Conservation (phyloP, 2,329 filamentous ascomycete species). For the Cladorrhinum sp. region DNA sequence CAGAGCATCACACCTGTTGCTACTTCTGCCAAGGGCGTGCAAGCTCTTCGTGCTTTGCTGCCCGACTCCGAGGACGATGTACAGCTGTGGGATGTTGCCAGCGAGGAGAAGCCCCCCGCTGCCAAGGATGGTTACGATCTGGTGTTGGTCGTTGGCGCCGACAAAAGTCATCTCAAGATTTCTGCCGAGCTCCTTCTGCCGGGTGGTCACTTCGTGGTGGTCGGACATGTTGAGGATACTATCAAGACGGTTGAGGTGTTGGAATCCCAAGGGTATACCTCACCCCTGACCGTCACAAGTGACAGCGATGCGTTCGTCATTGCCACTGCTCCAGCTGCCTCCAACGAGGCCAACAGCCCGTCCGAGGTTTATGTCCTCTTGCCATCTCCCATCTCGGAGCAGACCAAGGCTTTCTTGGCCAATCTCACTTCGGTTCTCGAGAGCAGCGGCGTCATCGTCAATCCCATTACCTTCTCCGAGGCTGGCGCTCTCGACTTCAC, state of each 20-base stretch:
- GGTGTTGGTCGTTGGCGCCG: not conserved
- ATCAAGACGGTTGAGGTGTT: not conserved
- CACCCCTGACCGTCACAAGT: not conserved
- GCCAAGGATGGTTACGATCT: conserved; percentile 1
- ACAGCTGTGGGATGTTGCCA: not conserved
- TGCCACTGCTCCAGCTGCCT: not conserved
- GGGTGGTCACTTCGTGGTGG: not conserved
- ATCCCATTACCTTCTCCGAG: not conserved
- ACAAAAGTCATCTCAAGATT: not conserved
- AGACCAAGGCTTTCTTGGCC: not conserved
- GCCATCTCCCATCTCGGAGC: not conserved
- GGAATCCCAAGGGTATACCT: not conserved
- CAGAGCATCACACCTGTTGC: not conserved
- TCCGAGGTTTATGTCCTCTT: not conserved
- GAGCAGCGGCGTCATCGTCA: not conserved
- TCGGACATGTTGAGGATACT: not conserved
- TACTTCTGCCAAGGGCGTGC: not conserved
- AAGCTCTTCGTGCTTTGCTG: not conserved
- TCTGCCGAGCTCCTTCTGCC: conserved; percentile 1
- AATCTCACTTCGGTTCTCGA: not conserved
- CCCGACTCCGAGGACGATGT: not conserved
- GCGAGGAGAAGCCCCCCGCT: not conserved
- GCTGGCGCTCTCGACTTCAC: not conserved
- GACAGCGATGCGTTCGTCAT: not conserved
- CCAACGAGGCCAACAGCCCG: not conserved